A percentile compares a stretch with the other conserved stretches of the same genome.
Evolutionary conservation across 176 grass and related monocot species (phyloP).

Genomic region (Aegilops umbellulata): DNA sequence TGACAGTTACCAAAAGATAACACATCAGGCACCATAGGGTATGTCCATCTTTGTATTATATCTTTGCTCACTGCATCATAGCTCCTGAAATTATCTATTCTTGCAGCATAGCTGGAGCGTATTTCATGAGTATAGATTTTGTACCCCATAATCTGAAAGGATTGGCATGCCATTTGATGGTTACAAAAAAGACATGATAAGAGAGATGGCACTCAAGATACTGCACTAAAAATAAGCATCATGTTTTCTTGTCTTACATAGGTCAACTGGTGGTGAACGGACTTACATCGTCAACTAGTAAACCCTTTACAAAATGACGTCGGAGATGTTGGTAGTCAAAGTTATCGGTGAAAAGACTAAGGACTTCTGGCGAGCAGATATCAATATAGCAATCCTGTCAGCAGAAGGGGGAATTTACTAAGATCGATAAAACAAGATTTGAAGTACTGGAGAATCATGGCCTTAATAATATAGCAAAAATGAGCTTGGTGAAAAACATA

Average conservation of each 20-base stretch:
- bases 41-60: constrained; percentile 88
- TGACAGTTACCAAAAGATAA: constrained; percentile 40
- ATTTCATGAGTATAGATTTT: constrained; percentile 99
- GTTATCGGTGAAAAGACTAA: constrained; percentile 95
- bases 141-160: constrained; percentile 94
- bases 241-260: neutral
- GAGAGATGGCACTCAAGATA: neutral
- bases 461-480: neutral
- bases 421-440: neutral
- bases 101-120: constrained; percentile 72
- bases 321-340: constrained; percentile 98
- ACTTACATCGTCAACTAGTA: constrained; percentile 91
- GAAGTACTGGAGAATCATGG: neutral
- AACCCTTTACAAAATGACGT: constrained; percentile 97
- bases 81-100: constrained; percentile 93
- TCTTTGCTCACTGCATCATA: constrained; percentile 95
- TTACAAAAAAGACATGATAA: constrained; percentile 17
- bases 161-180: neutral
- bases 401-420: neutral
- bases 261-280: neutral
- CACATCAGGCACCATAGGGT: constrained; percentile 87
- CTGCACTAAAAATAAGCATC: constrained; percentile 1
- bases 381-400: constrained; percentile 96
- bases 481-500: neutral
- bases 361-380: constrained; percentile 93